Base-by-base conservation (phyloP, 441 rosid species). In the Codiaeum variegatum region DNA sequence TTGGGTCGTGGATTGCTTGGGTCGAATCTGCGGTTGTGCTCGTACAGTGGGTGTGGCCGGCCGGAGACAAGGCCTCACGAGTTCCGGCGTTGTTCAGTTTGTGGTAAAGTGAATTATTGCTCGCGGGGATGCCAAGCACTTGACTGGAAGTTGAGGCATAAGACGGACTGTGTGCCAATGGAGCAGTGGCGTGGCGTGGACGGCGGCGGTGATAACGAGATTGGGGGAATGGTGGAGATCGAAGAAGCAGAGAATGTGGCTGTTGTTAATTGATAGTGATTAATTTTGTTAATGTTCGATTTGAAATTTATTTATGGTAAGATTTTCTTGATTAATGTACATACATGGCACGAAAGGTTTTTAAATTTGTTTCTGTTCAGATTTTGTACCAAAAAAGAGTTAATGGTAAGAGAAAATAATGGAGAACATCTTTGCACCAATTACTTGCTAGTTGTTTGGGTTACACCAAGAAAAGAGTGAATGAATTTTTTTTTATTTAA, bases 91-190 rank as follows among this genome's bases (percentile, higher is more conserved):
- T 91, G 98, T 66, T 91, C 98, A 0, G 95, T 84, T 6, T 94
- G 98, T 72, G 91, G 97, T 38, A 76, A 56, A 7, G 98, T 90
- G 31, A 90, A 89, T 76, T 94, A 94, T 52, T 94, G 97, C 63
- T 94, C 98, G 0, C 82, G 97, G 21, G 98, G 88, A 0, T 94
- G 97, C 42, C 98, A 92, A 65, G 97, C 97, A 59, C 81, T 85
- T 23, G 98, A 94, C 75, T 94, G 98, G 98, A 91, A 85, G 82
- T 28, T 80, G 23, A 86, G 85, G 32, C 98, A 94, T 75, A 89
- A 88, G 86, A 69, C 58, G 62, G 94, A 89, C 54, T 92, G 98
- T 71, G 73, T 61, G 4, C 83, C 93, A 24, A 66, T 83, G 58
- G 87, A 77, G 80, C 72, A 80, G 56, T 87, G 81, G 90, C 75